phyloP scores from a whole-genome alignment of 2,329 filamentous ascomycete species.

The Xylariaceae sp. region DNA sequence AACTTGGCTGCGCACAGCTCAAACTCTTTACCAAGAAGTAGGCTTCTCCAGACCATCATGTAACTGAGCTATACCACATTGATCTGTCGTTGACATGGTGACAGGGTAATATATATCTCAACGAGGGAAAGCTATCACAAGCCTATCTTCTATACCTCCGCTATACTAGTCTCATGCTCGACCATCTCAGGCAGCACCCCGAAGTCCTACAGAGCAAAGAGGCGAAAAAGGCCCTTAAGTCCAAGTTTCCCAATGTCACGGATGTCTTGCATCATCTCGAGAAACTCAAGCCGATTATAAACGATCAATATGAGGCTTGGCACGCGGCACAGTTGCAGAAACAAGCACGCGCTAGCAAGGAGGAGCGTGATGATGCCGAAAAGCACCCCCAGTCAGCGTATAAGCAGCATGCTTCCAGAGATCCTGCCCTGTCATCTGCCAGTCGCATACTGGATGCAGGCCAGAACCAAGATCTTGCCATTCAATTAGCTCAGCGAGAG shows the following conservation, averaged over 20 bases:
- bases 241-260: constrained; percentile 48
- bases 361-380: constrained; percentile 11
- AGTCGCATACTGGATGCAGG: constrained; percentile 64
- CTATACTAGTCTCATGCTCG: constrained; percentile 79
- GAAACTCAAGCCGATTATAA: constrained; percentile 73
- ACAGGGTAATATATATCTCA: constrained; percentile 80
- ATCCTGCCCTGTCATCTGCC: constrained; percentile 56
- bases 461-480: constrained; percentile 72
- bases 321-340: constrained; percentile 48
- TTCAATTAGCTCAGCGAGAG: constrained; percentile 72
- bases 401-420: constrained; percentile 50
- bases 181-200: constrained; percentile 73
- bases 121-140: constrained; percentile 81
- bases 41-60: constrained; percentile 19
- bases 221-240: constrained; percentile 60
- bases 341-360: constrained; percentile 24
- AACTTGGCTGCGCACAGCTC: constrained; percentile 78
- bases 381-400: constrained; percentile 35
- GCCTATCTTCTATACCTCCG: constrained; percentile 90
- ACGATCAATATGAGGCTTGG: constrained; percentile 68
- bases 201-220: constrained; percentile 63
- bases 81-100: background rate
- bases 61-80: background rate
- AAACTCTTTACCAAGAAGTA: constrained; percentile 79
- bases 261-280: constrained; percentile 70